These are phyloP conservation scores for Cornus suecica DNA, from an alignment of 148 eudicot genomes.

Conservation along the genomic window DNA sequence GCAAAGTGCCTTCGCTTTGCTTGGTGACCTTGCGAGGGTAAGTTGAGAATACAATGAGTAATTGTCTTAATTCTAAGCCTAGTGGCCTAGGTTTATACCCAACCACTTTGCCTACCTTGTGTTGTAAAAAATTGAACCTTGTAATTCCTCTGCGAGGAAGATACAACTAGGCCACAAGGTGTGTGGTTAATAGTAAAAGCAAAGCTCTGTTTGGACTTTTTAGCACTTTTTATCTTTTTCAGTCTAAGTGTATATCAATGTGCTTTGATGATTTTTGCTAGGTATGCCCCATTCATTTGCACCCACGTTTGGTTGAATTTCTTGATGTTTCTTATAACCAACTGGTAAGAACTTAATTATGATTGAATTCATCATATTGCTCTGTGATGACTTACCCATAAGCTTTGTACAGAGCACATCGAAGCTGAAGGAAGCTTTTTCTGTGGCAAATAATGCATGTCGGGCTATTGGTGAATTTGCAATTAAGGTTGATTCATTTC, in stretches of 20 bases:
- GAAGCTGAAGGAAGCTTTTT: conserved; percentile 74
- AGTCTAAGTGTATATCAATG: background rate
- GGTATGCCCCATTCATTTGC: conserved; percentile 92
- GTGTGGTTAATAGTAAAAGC: background rate
- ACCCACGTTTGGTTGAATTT: conserved; percentile 70
- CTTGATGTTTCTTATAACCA: conserved; percentile 84
- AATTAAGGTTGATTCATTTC: conserved; percentile 55
- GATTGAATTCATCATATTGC: background rate
- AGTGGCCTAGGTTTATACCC: background rate
- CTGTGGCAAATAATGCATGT: conserved; percentile 99
- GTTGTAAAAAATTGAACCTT: background rate
- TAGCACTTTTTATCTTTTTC: background rate
- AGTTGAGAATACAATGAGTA: conserved; percentile 16
- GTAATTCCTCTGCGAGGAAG: background rate
- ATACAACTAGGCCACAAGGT: background rate
- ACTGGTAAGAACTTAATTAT: conserved; percentile 49
- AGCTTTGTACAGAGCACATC: conserved; percentile 49
- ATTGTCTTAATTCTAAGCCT: background rate
- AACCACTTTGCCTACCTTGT: background rate
- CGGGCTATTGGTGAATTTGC: conserved; percentile 99
- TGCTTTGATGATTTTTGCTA: conserved; percentile 25
- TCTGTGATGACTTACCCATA: background rate
- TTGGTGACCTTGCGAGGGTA: conserved; percentile 97
- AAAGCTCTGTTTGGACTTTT: background rate
- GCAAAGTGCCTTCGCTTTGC: conserved; percentile 97